Evolutionary conservation across 495 filamentous ascomycete genomes (phyloP), one percentile per base, ranked within the genome.

Genomic region (Gamarada debralockiae): DNA sequence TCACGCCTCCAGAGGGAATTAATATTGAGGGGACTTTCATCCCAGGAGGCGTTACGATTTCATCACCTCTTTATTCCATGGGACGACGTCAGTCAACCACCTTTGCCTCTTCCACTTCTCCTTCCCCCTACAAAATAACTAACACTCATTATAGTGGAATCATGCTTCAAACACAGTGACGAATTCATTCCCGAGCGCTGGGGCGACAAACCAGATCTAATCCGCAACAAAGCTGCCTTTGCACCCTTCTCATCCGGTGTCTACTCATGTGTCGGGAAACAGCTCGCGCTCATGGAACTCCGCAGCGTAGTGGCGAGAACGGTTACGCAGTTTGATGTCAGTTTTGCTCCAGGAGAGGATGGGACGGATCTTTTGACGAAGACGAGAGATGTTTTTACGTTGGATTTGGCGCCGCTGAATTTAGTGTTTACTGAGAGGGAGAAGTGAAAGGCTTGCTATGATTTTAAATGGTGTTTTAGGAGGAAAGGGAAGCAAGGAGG

Each of bases 181-280:
- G 65, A 73, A 1, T 83, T 77, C 53, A 61, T 82, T 36, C 81
- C 81, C 0, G 79, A 83, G 58, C 70, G 82, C 21, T 84, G 79
- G 77, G 70, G 62, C 46, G 61, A 63, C 2, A 57, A 56, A 38
- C 66, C 65, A 0, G 75, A 81, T 21, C 61, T 80, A 40, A 64
- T 75, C 25, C 66, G 59, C 2, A 63, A 79, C 40, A 71, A 66
- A 50, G 58, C 57, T 3, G 78, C 73, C 1, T 84, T 77, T 45
- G 57, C 66, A 2, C 82, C 81, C 0, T 85, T 83, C 56, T 68
- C 66, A 3, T 15, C 59, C 60, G 76, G 76, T 10, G 50, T 22
- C 3, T 73, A 71, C 41, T 50, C 54, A 17, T 84, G 81, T 48
- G 65, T 77, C 10, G 80, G 81, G 6, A 78, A 77, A 53, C 57